Evolutionary conservation across 257 asterid species (phyloP).

Genomic region (Solanum infundibuliforme): DNA sequence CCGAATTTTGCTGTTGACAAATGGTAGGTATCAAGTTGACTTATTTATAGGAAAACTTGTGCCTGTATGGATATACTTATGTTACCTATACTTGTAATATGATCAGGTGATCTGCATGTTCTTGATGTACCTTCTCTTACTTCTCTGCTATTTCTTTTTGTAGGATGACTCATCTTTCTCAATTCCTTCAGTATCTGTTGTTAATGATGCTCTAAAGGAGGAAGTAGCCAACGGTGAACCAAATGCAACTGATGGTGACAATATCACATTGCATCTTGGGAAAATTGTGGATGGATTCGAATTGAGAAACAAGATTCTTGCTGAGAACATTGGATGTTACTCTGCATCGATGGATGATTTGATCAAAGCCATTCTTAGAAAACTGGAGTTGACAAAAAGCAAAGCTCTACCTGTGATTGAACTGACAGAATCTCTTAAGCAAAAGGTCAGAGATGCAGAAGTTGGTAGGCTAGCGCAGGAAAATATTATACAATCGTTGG

Average conservation of each 20-base stretch:
- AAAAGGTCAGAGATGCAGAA: conserved; percentile 37
- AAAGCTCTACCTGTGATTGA: conserved; percentile 19
- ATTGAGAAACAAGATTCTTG: conserved; percentile 49
- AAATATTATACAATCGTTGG: conserved; percentile 33
- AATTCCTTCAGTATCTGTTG: conserved; percentile 22
- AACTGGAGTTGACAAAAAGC: conserved; percentile 37
- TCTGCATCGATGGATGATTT: conserved; percentile 49
- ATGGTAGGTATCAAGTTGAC: background rate
- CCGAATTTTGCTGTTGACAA: background rate
- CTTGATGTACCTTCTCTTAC: background rate
- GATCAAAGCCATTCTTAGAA: conserved; percentile 28
- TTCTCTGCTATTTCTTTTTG: conserved; percentile 13
- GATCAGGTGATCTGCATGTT: background rate
- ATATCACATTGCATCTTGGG: conserved; percentile 31
- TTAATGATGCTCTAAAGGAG: conserved; percentile 21
- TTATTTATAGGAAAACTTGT: background rate
- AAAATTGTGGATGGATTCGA: conserved; percentile 52
- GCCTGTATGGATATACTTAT: background rate
- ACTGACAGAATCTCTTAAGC: conserved; percentile 39
- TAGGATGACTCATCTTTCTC: conserved; percentile 51
- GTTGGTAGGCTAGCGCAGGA: conserved; percentile 41
- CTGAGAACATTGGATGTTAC: conserved; percentile 39
- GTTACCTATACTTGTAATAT: background rate
- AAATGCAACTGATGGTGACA: conserved; percentile 42
- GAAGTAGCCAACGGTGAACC: conserved; percentile 33